A percentile compares a stretch with the other conserved stretches of the same genome.
phyloP scores from a whole-genome alignment of 2,329 filamentous ascomycete genomes.

The Calycina herbarum region DNA sequence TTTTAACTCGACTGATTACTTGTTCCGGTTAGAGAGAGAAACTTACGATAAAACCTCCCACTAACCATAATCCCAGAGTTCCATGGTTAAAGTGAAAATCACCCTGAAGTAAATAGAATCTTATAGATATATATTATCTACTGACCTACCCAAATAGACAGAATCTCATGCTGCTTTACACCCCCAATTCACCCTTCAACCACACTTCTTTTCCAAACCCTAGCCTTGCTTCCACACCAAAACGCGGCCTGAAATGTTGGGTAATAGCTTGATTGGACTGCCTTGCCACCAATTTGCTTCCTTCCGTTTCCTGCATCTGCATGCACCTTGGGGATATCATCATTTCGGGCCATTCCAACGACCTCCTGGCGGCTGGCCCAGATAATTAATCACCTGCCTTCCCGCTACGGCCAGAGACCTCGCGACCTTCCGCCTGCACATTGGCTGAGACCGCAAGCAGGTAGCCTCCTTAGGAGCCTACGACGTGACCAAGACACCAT shows the following conservation, averaged over 20 bases:
- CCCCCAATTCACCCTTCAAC: not conserved
- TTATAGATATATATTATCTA: not conserved
- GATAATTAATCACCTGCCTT: not conserved
- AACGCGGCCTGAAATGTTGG: not conserved
- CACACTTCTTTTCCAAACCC: not conserved
- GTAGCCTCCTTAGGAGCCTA: not conserved
- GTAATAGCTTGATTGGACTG: slow-evolving; percentile 1
- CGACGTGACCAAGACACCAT: not conserved
- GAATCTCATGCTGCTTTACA: not conserved
- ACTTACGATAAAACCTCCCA: no score
- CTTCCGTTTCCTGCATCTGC: not conserved
- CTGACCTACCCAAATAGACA: not conserved
- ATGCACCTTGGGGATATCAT: not conserved
- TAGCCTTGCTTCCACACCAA: not conserved
- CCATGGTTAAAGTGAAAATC: no score
- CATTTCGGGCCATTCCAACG: not conserved
- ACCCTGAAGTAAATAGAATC: no score
- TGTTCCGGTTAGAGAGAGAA: not conserved
- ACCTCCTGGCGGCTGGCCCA: not conserved
- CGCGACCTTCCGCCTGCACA: not conserved
- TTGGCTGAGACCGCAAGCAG: not conserved
- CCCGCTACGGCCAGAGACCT: not conserved
- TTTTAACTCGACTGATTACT: not conserved
- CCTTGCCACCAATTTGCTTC: not conserved
- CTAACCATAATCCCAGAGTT: no score